Percentiles rank a stretch among this genome's conserved stretches.
Conservation (phyloP, 2,329 filamentous ascomycete genomes). For the Cytospora mali region DNA sequence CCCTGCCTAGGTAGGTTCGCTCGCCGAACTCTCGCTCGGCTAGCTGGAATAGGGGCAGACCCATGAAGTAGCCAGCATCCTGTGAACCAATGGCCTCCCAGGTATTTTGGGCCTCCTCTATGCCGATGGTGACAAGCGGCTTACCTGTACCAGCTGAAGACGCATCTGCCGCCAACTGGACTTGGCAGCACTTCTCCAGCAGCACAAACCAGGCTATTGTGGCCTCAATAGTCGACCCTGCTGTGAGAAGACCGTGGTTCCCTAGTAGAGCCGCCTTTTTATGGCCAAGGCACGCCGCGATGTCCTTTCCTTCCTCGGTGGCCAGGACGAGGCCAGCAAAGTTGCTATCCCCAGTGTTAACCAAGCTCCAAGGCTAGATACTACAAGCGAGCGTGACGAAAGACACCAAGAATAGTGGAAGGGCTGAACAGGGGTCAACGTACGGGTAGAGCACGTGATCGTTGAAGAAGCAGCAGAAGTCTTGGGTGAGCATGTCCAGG, state of each 20-base stretch:
- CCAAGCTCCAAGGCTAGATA: no score
- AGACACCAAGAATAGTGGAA: not conserved
- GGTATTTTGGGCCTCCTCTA: conserved; percentile 31
- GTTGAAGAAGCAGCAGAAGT: conserved; percentile 55
- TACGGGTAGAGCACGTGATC: conserved; percentile 39
- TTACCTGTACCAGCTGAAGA: conserved; percentile 9
- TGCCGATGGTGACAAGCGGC: conserved; percentile 31
- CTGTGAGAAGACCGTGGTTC: conserved; percentile 49
- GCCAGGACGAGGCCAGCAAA: conserved; percentile 43
- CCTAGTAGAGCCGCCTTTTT: conserved; percentile 48
- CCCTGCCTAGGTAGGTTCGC: conserved; percentile 32
- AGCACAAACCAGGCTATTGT: conserved; percentile 49
- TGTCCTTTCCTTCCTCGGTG: conserved; percentile 45
- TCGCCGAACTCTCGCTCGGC: conserved; percentile 35
- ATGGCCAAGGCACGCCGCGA: conserved; percentile 43
- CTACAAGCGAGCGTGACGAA: no score
- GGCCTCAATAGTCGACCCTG: conserved; percentile 44
- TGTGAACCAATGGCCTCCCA: conserved; percentile 32
- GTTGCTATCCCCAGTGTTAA: conserved; percentile 21
- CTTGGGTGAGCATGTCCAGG: conserved; percentile 62
- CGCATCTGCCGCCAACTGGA: conserved; percentile 40
- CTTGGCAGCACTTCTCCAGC: conserved; percentile 42
- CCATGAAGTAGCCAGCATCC: conserved; percentile 29
- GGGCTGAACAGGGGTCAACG: conserved; percentile 26
- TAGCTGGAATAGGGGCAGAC: conserved; percentile 35